Evolutionary conservation across 2,329 filamentous ascomycete species (phyloP), one percentile per base, ranked within the genome.

Genomic region (Calonectria multiphialidica): DNA sequence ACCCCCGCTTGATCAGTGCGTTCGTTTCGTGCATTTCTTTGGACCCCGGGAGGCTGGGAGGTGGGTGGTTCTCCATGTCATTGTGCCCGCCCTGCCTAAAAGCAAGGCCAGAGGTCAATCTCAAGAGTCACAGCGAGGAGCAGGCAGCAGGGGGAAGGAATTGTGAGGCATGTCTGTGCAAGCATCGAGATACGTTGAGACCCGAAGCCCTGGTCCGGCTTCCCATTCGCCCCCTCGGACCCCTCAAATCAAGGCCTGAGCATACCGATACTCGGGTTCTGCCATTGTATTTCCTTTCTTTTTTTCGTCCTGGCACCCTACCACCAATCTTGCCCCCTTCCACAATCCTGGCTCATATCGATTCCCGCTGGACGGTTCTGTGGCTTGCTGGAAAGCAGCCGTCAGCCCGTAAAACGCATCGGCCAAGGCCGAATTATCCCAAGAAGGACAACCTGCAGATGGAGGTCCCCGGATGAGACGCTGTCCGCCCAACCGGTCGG

Each of bases 341-440:
- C 65, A 72, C 73, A 70, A 61, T 37, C 69, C 64, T 50, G 61
- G 64, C 57, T 68, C 69, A 63, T 73, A 74, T 74, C 49, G 70
- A 65, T 73, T 73, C 74, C 73, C 67, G 53, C 68, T 61, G 66
- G 63, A 57, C 66, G 76, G 74, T 73, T 76, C 62, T 73, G 75
- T 78, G 72, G 77, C 77, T 79, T 77, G 74, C 76, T 78, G 75
- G 50, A 73, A 49, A 68, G 50, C 69, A 64, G 18, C 63, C 42
- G 59, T 75, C 75, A 77, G 75, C 71, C 65, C 55, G 69, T 70
- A 33, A 42, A 66, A 66, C 68, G 76, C 76, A 77, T 76, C 78
- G 78, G 78, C 66, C 69, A 79, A 77, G 75, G 61, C 76, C 78
- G 77, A 77, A 47, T 71, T 68, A 64, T 67, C 75, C 69, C 74